Percentiles rank a stretch among this genome's conserved stretches.
Evolutionary conservation across 257 asterid genomes (phyloP).

Genomic region (Nicotiana otophora): DNA sequence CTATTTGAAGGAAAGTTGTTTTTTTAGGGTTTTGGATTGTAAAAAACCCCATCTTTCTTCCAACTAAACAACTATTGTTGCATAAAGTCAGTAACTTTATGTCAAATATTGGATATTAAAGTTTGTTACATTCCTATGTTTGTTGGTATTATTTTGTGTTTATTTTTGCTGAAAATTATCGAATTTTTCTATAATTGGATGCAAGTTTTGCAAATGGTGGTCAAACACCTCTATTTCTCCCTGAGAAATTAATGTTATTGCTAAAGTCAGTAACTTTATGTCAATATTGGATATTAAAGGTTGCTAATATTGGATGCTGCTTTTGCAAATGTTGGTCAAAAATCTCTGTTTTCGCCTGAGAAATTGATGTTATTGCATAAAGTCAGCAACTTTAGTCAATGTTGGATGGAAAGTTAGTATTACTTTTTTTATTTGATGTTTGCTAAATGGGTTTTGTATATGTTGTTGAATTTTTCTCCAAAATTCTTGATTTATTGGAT

Average conservation of each 20-base stretch:
- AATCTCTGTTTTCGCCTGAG: background rate
- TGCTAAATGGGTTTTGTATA: background rate
- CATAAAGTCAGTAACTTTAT: background rate
- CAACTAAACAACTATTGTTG: background rate
- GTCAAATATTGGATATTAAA: background rate
- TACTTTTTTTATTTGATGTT: background rate
- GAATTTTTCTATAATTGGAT: background rate
- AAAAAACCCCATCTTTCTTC: background rate
- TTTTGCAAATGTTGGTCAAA: background rate
- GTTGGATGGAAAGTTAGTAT: background rate
- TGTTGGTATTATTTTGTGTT: background rate
- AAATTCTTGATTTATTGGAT: background rate
- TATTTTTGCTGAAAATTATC: background rate
- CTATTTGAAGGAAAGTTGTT: background rate
- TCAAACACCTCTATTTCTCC: background rate
- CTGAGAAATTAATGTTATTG: background rate
- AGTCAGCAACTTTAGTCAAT: background rate
- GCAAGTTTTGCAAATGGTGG: background rate
- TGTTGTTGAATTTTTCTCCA: too few relatives aligned
- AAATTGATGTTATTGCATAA: background rate
- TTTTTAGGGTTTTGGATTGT: conserved; percentile 8
- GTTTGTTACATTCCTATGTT: background rate
- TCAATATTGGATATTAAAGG: background rate
- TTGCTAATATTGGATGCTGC: background rate
- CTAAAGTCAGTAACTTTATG: background rate